These are phyloP conservation scores for Lichtheimia corymbifera DNA, from an alignment of 371 early-diverging fungal genomes.

Conservation along the genomic window DNA sequence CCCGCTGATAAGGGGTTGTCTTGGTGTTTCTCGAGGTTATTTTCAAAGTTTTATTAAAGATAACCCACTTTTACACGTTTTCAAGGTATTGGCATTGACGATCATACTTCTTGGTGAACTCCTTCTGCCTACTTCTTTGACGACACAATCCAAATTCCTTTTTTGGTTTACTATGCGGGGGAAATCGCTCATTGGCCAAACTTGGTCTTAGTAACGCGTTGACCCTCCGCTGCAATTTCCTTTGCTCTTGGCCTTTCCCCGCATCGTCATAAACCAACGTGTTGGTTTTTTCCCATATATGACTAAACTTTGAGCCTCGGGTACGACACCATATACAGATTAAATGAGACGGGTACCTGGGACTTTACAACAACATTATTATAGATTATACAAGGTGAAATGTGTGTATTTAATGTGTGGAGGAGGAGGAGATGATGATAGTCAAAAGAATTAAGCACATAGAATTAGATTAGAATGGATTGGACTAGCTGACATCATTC, in stretches of 20 bases:
- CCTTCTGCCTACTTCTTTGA: slow-evolving; percentile 14
- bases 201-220: too few species aligned
- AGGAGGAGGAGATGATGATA: background rate
- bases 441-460: background rate
- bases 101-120: background rate
- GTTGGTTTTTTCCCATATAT: too few species aligned
- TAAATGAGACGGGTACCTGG: too few species aligned
- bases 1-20: slow-evolving; percentile 18
- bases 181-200: background rate
- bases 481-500: slow-evolving; percentile 16
- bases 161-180: background rate
- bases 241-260: too few species aligned
- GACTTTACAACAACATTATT: background rate
- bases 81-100: background rate
- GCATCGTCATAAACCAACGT: too few species aligned
- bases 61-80: too few species aligned
- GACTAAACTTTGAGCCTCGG: too few species aligned
- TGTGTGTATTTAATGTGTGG: background rate
- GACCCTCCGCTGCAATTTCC: too few species aligned
- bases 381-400: background rate
- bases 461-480: background rate
- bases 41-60: too few species aligned
- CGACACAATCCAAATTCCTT: slow-evolving; percentile 1
- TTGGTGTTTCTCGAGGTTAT: background rate
- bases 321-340: too few species aligned